Percentiles rank a stretch among this genome's conserved stretches.
phyloP scores from a whole-genome alignment of 2,329 filamentous ascomycete genomes.

The Zalaria sp. region DNA sequence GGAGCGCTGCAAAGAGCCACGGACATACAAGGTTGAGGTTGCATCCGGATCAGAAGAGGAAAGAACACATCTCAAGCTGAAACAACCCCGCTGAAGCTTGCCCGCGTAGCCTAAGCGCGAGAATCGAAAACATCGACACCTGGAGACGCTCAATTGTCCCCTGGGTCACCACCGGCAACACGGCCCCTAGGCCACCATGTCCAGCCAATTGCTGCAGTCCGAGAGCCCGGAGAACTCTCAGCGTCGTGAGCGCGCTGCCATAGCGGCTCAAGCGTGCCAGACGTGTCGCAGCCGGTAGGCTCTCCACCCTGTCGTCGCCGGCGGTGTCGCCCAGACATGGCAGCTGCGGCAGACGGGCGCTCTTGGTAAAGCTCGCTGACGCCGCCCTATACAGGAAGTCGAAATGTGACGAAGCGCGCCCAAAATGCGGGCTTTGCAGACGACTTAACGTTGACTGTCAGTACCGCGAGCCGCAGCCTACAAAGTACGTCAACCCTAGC shows the following conservation, averaged over 20 bases:
- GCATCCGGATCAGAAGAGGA: no score
- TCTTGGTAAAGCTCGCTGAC: conserved; percentile 4
- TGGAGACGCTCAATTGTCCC: no score
- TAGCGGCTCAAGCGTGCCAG: conserved; percentile 44
- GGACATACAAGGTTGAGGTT: no score
- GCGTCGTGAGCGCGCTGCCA: conserved; percentile 31
- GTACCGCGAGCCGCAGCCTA: conserved; percentile 47
- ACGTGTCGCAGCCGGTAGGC: conserved; percentile 33
- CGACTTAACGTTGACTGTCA: conserved; percentile 44
- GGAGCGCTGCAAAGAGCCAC: no score
- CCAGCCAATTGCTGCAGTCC: background rate
- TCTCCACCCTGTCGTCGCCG: background rate
- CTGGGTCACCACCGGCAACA: background rate
- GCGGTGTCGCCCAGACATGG: background rate
- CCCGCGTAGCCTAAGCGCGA: no score
- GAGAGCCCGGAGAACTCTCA: conserved; percentile 9
- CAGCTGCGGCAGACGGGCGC: background rate
- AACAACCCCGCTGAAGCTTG: no score
- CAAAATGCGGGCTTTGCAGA: conserved; percentile 46
- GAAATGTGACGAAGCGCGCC: conserved; percentile 48
- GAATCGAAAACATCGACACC: no score
- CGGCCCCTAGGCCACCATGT: background rate
- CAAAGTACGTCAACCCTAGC: conserved; percentile 37
- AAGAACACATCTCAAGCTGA: no score
- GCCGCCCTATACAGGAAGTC: conserved; percentile 37